These are phyloP conservation scores for Dryadomyces quercus-mongolicae DNA, from an alignment of 2,329 filamentous ascomycete genomes.

Conservation along the genomic window DNA sequence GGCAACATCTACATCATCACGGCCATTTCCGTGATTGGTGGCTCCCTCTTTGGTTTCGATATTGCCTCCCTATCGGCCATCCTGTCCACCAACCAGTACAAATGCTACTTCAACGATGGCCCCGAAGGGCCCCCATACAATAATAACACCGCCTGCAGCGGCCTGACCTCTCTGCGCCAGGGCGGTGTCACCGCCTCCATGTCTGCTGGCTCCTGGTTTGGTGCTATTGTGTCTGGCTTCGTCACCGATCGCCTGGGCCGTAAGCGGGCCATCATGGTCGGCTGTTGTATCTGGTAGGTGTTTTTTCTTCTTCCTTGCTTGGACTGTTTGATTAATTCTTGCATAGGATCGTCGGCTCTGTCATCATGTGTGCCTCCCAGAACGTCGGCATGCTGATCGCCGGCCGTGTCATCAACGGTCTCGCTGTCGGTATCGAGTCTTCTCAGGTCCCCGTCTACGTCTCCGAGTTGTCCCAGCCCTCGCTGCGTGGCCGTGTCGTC, in stretches of 20 bases:
- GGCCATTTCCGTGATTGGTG: conserved; percentile 29
- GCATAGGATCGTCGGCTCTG: conserved; percentile 37
- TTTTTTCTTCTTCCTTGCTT: no score
- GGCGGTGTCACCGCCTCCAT: conserved; percentile 59
- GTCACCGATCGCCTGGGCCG: conserved; percentile 40
- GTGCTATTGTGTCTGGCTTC: conserved; percentile 46
- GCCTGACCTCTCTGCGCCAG: conserved; percentile 21
- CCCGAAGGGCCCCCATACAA: conserved; percentile 14
- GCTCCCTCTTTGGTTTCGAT: conserved; percentile 29
- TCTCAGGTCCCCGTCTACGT: conserved; percentile 63
- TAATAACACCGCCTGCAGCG: conserved; percentile 3
- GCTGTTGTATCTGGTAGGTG: conserved; percentile 34
- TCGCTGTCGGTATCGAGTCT: conserved; percentile 60
- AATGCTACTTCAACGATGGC: conserved; percentile 30
- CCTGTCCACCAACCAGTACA: conserved; percentile 27
- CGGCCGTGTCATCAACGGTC: conserved; percentile 58
- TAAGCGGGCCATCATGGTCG: conserved; percentile 38
- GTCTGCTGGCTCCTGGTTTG: conserved; percentile 58
- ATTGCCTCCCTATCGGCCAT: conserved; percentile 33
- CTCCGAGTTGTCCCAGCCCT: conserved; percentile 45
- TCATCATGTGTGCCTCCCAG: conserved; percentile 30
- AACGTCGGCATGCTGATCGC: conserved; percentile 48
- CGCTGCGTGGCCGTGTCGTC: conserved; percentile 29
- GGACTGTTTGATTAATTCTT: no score
- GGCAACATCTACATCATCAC: conserved; percentile 31